Base-by-base conservation (phyloP, 345 rosid genomes). In the Ailanthus altissimus region DNA sequence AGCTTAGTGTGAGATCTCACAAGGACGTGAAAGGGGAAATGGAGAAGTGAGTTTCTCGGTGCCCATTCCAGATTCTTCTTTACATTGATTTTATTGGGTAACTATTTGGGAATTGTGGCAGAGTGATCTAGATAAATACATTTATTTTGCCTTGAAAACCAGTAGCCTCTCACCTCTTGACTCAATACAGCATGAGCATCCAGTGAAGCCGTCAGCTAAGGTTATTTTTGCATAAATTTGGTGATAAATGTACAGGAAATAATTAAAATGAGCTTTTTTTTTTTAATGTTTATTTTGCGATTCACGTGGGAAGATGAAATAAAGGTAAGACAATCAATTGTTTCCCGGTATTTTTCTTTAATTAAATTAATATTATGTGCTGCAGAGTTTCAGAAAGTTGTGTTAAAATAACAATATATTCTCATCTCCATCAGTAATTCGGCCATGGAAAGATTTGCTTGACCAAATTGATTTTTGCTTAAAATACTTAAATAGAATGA, bases 241-340 rank as follows among this genome's bases (percentile, higher is more conserved):
- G 74, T 61, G 47, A 80, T 66, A 75, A 38, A 36, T 85, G 83
- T 85, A 79, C 71, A 85, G 75, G 63, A 75, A 51, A 40, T 50
- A 26, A 68, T 40, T 13, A 46, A 62, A 64, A 64, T 67, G 25
- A 65, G 38, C 18, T 16, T 59, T 70, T 42, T 63, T n/a, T n/a
- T n/a, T n/a, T n/a, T n/a, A n/a, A n/a, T n/a, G n/a, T n/a, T n/a
- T n/a, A n/a, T n/a, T n/a, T 73, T 36, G 2, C n/a, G 68, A 70
- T 67, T 70, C 57, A 32, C 26, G 43, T 64, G 32, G 28, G 9
- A 57, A 21, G 11, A 8, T 57, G 25, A 57, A 10, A 51, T 51
- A 51, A 15, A 51, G 16, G 6, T 15, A 16, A 51, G 56, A 15
- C 56, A 51, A 51, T 18, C 56, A 51, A 15, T 53, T 53, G 6